Base-by-base conservation (phyloP, 2,329 filamentous ascomycete genomes). In the Xylaria sp. region DNA sequence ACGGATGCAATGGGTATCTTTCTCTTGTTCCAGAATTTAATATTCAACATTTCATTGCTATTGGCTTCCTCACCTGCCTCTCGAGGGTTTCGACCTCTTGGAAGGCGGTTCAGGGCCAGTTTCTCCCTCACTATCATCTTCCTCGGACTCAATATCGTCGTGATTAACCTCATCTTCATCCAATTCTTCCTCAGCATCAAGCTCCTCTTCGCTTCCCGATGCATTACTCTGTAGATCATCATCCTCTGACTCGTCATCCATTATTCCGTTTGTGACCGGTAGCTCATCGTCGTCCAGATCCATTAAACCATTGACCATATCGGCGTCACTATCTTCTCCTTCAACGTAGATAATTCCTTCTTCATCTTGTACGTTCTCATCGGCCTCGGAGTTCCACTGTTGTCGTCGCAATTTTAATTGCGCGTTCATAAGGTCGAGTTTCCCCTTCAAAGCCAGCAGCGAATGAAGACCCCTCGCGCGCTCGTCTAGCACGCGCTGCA, bases 401-500 rank as follows among this genome's bases (percentile, higher is more conserved):
- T 94, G 89, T 70, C 89, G 89, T 59, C 96, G 87, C 75, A 97
- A 83, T 75, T 93, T 89, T 80, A 98, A 91, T 82, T 99, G 96
- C 7, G 93, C 91, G 76, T 96, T 92, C 58, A 98, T 86, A 89
- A 99, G 93, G 78, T 98, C 95, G 39, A 99, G 86, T 81, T 98
- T 97, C 28, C 96, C 96, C 84, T 98, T 98, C 69, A 99, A 87
- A 23, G 94, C 89, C 44, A 99, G 85, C 55, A 99, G 84, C 73
- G 92, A 93, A 70, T 92, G 90, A 28, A 98, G 85, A 18, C 93
- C 94, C 72, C 90, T 91, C 41, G 94, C 91, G 51, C 96, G 90
- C 82, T 97, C 93, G 71, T 94, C 91, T 69, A 98, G 88, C 20
- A 98, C 95, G 78, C 92, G 91, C 80, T 95, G 93, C 64, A 99